Percentiles rank a stretch among this genome's conserved stretches.
phyloP scores from a whole-genome alignment of 306 rosid species.

The Cicer yamashitae region DNA sequence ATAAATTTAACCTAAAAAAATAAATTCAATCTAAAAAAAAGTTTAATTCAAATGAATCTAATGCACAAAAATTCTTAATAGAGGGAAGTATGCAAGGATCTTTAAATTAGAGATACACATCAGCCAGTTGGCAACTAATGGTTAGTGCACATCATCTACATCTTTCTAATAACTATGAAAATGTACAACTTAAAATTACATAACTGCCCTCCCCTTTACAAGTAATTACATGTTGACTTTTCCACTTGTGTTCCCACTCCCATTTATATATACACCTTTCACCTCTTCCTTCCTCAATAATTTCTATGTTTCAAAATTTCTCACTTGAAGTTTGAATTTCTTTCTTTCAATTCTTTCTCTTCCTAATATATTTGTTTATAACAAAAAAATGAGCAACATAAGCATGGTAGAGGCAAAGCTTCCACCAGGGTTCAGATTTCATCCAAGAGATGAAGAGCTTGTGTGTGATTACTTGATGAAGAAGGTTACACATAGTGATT shows the following conservation, averaged over 20 bases:
- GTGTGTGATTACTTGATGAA: conserved; percentile 87
- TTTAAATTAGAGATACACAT: conserved; percentile 42
- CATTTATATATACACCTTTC: conserved; percentile 54
- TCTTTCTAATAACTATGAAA: neutral
- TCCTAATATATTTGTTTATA: neutral
- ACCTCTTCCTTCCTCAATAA: conserved; percentile 27
- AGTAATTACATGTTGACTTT: conserved; percentile 64
- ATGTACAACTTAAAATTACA: conserved; percentile 15
- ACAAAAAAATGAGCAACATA: conserved; percentile 68
- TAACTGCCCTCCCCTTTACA: conserved; percentile 24
- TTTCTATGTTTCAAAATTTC: conserved; percentile 27
- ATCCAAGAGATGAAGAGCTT: conserved; percentile 93
- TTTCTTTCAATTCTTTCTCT: conserved; percentile 1
- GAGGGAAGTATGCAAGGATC: neutral
- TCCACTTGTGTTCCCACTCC: conserved; percentile 39
- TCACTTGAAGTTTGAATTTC: conserved; percentile 25
- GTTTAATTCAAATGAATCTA: neutral
- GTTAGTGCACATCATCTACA: conserved; percentile 59
- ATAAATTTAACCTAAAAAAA: no score
- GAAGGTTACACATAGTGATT: conserved; percentile 58
- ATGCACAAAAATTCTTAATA: conserved; percentile 33
- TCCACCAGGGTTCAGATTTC: conserved; percentile 95
- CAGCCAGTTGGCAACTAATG: conserved; percentile 50
- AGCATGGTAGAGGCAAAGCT: conserved; percentile 83
- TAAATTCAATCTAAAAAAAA: no score